Base-by-base conservation (phyloP, 805 yeast species). In the Candida gorgasii region DNA sequence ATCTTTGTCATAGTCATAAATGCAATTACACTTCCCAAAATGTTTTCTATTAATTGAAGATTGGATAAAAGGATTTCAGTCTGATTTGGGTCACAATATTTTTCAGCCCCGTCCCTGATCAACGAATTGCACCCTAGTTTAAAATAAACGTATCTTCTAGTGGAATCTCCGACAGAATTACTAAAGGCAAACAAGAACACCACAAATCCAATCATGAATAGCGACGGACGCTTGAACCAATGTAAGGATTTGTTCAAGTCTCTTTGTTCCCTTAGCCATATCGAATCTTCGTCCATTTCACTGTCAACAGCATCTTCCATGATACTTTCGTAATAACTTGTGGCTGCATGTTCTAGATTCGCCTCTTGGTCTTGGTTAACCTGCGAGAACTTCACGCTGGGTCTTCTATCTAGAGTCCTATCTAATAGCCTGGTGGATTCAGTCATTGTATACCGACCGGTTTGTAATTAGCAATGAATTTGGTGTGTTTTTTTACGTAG, bases 141-240 rank as follows among this genome's bases (percentile, higher is more conserved):
- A 36, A 57, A 53, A 4, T 56, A 44, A 51, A 62, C 44, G 52
- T 69, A 45, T 50, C 67, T 64, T 73, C 79, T 29, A 57, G 72
- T 45, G 53, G 80, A 39, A 49, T 57, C 61, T 62, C 68, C 52
- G 52, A 60, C 47, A 62, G 63, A 42, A 55, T 53, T 6, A 62
- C 77, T 62, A 38, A 80, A 54, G 7, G 81, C 65, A 42, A 63
- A 59, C 4, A 76, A 32, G 28, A 79, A 69, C 2, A 74, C 33
- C 1, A 72, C 57, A 2, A 65, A 28, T 18, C 80, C 69, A 9
- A 83, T 55, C 62, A 78, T 66, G n/a, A 62, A 50, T 7, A 80
- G 61, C 2, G 84, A 73, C 0, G 90, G 90, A 32, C 84, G 65
- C 20, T 65, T 65, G 41, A 73, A 61, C 85, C 87, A 82, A 14